Conservation (phyloP, 306 rosid genomes). For the Malus sylvestris region DNA sequence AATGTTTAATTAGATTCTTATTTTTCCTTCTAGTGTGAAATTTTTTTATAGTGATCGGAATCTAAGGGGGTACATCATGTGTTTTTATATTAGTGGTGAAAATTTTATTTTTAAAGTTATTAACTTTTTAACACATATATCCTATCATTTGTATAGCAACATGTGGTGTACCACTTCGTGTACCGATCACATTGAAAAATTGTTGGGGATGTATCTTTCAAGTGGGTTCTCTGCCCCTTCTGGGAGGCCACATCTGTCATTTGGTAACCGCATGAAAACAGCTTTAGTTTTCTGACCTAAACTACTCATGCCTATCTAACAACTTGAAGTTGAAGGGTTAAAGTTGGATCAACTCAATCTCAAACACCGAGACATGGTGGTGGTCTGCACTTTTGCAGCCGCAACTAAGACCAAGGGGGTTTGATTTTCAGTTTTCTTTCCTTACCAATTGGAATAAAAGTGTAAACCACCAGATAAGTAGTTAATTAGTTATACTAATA, state of each 20-base stretch:
- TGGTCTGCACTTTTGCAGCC: conserved; percentile 4
- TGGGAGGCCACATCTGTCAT: conserved; percentile 7
- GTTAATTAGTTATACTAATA: background rate
- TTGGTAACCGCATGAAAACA: background rate
- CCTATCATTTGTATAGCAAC: too few relatives aligned
- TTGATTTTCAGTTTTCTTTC: background rate
- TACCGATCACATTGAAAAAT: too few relatives aligned
- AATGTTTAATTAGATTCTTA: conserved; percentile 38
- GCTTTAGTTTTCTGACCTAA: background rate
- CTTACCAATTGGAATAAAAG: background rate
- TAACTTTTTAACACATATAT: too few relatives aligned
- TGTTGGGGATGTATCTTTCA: background rate
- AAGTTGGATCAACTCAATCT: conserved; percentile 4
- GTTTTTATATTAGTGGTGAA: too few relatives aligned
- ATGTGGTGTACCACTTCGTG: too few relatives aligned
- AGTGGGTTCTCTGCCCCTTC: conserved; percentile 32
- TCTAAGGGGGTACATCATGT: too few relatives aligned
- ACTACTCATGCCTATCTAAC: background rate
- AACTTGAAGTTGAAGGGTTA: background rate
- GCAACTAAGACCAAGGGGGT: background rate
- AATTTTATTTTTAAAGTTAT: too few relatives aligned
- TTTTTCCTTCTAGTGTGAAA: background rate
- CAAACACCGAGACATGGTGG: background rate
- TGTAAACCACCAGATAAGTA: background rate
- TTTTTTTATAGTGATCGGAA: too few relatives aligned